These are phyloP conservation scores for Talinum fruticosum DNA, from an alignment of 148 eudicot genomes.

Conservation along the genomic window DNA sequence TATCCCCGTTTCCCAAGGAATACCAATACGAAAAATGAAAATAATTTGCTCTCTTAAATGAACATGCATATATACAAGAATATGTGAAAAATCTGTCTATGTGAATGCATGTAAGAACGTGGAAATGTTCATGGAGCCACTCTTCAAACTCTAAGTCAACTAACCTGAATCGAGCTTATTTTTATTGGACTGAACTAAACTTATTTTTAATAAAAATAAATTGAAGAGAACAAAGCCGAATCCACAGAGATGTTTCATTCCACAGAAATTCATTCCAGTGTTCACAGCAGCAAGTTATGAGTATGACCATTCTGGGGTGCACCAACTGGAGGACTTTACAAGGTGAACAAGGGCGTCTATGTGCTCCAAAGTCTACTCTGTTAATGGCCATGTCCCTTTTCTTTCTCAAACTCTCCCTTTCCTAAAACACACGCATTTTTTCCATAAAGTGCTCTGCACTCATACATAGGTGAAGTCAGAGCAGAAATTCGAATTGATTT, in stretches of 20 bases:
- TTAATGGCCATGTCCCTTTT: constrained; percentile 24
- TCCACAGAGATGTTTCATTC: background rate
- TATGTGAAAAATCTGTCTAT: background rate
- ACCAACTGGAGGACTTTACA: constrained; percentile 16
- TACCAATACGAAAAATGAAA: too few relatives aligned
- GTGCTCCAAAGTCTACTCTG: constrained; percentile 28
- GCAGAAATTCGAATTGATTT: background rate
- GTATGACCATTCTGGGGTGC: constrained; percentile 25
- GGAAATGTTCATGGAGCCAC: constrained; percentile 72
- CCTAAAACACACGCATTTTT: background rate
- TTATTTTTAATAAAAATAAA: too few relatives aligned
- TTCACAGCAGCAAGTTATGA: constrained; percentile 25
- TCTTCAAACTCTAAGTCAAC: constrained; percentile 45
- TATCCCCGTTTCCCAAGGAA: too few relatives aligned
- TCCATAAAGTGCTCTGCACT: background rate
- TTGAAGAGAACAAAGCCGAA: too few relatives aligned
- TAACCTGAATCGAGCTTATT: too few relatives aligned
- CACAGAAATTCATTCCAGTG: constrained; percentile 33
- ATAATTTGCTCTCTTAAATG: too few relatives aligned
- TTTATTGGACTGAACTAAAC: too few relatives aligned
- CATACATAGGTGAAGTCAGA: background rate
- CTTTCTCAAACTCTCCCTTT: constrained; percentile 20
- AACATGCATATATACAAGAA: background rate
- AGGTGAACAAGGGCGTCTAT: constrained; percentile 13
- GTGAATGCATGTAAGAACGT: constrained; percentile 44